These are phyloP conservation scores for Claviceps sp. DNA, from an alignment of 2,329 filamentous ascomycete species.

Conservation along the genomic window DNA sequence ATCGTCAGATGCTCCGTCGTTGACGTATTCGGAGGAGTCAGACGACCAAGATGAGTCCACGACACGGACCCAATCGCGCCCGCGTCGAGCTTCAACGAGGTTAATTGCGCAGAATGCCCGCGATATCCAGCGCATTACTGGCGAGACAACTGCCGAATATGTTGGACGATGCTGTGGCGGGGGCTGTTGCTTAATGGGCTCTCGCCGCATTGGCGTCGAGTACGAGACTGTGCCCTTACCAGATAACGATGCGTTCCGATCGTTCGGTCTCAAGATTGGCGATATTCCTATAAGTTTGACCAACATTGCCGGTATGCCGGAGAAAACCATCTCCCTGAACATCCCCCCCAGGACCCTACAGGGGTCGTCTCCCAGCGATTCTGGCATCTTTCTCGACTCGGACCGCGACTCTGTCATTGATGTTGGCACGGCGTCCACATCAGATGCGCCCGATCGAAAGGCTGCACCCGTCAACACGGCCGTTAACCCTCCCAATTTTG, in stretches of 20 bases:
- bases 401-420: slow-evolving; percentile 15
- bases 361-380: slow-evolving; percentile 33
- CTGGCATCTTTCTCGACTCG: slow-evolving; percentile 30
- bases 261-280: slow-evolving; percentile 63
- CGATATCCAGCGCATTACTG: slow-evolving; percentile 50
- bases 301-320: slow-evolving; percentile 57
- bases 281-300: slow-evolving; percentile 62
- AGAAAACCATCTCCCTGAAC: slow-evolving; percentile 60
- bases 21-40: slow-evolving; percentile 50
- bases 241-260: slow-evolving; percentile 74
- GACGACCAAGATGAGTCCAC: slow-evolving; percentile 42
- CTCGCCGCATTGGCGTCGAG: slow-evolving; percentile 31
- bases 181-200: slow-evolving; percentile 44
- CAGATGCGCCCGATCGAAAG: slow-evolving; percentile 9
- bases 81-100: slow-evolving; percentile 54
- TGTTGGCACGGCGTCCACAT: slow-evolving; percentile 17
- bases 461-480: slow-evolving; percentile 35
- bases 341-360: slow-evolving; percentile 30
- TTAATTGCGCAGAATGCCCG: slow-evolving; percentile 51
- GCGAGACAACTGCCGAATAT: slow-evolving; percentile 48
- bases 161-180: slow-evolving; percentile 52
- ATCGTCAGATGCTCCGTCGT: slow-evolving; percentile 44
- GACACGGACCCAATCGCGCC: slow-evolving; percentile 30
- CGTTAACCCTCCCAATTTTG: slow-evolving; percentile 71
- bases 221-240: slow-evolving; percentile 47